Conservation (phyloP, 176 grass and related monocot species). For the Musa itinerans region DNA sequence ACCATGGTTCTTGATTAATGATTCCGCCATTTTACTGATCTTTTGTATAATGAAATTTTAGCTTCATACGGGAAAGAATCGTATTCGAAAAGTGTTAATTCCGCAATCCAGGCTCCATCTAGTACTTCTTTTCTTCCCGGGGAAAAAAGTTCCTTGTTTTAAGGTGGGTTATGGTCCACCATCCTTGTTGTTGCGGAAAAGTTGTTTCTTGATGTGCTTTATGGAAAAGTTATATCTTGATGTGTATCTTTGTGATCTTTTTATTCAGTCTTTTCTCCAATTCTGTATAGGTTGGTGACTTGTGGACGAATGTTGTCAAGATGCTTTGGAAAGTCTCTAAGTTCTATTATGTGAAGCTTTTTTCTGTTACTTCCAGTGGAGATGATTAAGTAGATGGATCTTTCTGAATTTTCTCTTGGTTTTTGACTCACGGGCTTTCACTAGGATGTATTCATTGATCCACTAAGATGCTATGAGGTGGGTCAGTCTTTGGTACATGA, state of each 20-base stretch:
- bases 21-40: background rate
- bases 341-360: background rate
- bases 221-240: no score
- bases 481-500: no score
- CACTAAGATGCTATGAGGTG: no score
- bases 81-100: background rate
- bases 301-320: background rate
- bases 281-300: background rate
- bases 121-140: background rate
- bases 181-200: slow-evolving; percentile 9
- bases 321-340: background rate
- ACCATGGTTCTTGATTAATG: background rate
- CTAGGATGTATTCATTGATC: no score
- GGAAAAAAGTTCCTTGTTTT: slow-evolving; percentile 6
- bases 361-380: background rate
- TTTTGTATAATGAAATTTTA: background rate
- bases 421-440: no score
- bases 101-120: slow-evolving; percentile 15
- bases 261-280: background rate
- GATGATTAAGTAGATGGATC: no score
- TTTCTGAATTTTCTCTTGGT: no score
- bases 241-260: background rate
- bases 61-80: background rate
- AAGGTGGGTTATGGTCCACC: slow-evolving; percentile 13
- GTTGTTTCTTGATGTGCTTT: slow-evolving; percentile 15